Percentiles rank a stretch among this genome's conserved stretches.
Conservation (phyloP, 2,329 filamentous ascomycete genomes). For the Xylaria sp. region DNA sequence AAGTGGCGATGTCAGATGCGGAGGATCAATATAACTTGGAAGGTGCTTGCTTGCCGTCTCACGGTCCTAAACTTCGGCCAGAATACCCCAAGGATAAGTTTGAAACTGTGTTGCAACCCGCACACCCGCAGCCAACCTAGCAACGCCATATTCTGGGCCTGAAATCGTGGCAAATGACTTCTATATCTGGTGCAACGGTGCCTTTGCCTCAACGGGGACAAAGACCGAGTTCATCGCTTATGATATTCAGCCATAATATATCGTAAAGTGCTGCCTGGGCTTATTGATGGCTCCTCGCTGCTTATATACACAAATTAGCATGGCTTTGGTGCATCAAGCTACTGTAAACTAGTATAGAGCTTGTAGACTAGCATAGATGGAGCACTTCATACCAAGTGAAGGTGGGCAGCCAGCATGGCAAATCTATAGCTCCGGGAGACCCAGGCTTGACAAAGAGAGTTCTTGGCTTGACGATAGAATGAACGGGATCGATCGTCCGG, state of each 20-base stretch:
- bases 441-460: background rate
- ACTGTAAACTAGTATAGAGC: conserved; percentile 5
- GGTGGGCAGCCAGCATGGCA: background rate
- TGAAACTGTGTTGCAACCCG: background rate
- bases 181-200: conserved; percentile 17
- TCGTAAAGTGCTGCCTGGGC: background rate
- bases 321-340: conserved; percentile 1
- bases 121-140: conserved; percentile 2
- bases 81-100: background rate
- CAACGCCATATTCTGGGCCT: conserved; percentile 2
- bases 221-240: conserved; percentile 1
- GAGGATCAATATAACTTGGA: conserved; percentile 5
- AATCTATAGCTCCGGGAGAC: background rate
- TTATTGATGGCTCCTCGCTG: conserved; percentile 3
- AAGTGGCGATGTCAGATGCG: conserved; percentile 33
- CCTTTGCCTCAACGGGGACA: conserved; percentile 21
- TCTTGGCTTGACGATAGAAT: background rate
- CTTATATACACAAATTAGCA: conserved; percentile 15
- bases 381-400: conserved; percentile 11
- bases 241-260: background rate
- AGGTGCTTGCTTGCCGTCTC: conserved; percentile 6
- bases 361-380: background rate
- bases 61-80: conserved; percentile 2
- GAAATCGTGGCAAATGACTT: conserved; percentile 22
- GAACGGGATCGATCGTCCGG: background rate